phyloP scores from a whole-genome alignment of 1,284 basidiomycete species.

The Stygiomarasmius scandens region DNA sequence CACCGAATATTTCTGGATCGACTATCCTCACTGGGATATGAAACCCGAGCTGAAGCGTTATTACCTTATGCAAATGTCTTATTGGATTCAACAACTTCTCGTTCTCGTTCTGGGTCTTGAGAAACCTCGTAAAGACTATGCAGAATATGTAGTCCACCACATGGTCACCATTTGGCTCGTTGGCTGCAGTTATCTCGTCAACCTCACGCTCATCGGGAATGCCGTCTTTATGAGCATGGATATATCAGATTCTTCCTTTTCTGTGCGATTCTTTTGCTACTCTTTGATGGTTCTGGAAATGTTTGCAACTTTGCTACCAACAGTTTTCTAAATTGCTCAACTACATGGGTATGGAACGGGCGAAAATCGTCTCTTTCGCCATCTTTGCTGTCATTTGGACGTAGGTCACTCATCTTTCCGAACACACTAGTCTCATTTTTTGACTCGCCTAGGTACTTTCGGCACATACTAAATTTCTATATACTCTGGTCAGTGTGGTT shows the following conservation, averaged over 20 bases:
- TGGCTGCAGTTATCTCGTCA: slow-evolving; percentile 87
- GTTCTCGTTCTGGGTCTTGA: slow-evolving; percentile 86
- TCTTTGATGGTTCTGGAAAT: background rate
- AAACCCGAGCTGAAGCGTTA: slow-evolving; percentile 85
- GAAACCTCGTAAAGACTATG: slow-evolving; percentile 92
- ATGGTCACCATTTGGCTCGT: slow-evolving; percentile 95
- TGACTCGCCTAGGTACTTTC: slow-evolving; percentile 75
- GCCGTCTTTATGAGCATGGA: slow-evolving; percentile 98
- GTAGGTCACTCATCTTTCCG: slow-evolving; percentile 58
- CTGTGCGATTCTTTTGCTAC: slow-evolving; percentile 59
- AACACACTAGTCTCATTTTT: slow-evolving; percentile 3
- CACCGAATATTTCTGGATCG: slow-evolving; percentile 83
- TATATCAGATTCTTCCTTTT: slow-evolving; percentile 88
- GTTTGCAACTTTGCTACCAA: background rate
- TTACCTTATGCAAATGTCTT: slow-evolving; percentile 88
- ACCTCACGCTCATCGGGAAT: slow-evolving; percentile 88
- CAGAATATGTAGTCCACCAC: slow-evolving; percentile 87
- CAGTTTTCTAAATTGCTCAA: slow-evolving; percentile 87
- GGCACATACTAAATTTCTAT: slow-evolving; percentile 88
- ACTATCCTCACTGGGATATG: slow-evolving; percentile 92
- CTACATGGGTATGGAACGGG: slow-evolving; percentile 72
- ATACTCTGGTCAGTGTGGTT: slow-evolving; percentile 90
- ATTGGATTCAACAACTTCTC: slow-evolving; percentile 95
- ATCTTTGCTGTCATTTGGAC: slow-evolving; percentile 81
- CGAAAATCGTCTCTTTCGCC: slow-evolving; percentile 70